Evolutionary conservation across 2,329 filamentous ascomycete genomes (phyloP).

Genomic region (Gyromitra esculenta): DNA sequence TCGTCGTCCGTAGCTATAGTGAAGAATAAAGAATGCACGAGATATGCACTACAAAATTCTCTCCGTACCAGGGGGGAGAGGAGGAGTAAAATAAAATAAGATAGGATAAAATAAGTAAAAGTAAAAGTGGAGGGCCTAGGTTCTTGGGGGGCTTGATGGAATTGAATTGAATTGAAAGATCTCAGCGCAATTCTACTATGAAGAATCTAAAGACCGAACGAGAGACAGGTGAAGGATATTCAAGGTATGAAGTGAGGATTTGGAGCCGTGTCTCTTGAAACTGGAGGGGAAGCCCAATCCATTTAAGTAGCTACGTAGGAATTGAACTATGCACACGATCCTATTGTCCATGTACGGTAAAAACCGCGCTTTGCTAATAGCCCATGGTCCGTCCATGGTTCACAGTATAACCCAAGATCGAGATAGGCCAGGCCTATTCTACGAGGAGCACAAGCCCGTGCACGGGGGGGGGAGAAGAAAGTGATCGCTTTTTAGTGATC

Average conservation of each 20-base stretch:
- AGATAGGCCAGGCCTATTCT: constrained; percentile 31
- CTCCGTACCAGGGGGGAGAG: neutral
- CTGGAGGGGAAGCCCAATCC: constrained; percentile 35
- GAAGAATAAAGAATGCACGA: neutral
- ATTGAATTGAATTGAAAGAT: neutral
- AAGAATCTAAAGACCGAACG: constrained; percentile 13
- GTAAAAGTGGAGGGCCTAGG: neutral
- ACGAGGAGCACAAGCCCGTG: constrained; percentile 38
- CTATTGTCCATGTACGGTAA: constrained; percentile 27
- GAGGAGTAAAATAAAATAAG: constrained; percentile 6
- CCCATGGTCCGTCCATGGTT: constrained; percentile 33
- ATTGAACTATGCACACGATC: constrained; percentile 30
- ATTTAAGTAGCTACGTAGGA: constrained; percentile 52
- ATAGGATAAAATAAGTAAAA: neutral
- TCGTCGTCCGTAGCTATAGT: neutral
- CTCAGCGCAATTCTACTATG: neutral
- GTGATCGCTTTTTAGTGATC: constrained; percentile 43
- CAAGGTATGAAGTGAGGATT: constrained; percentile 27
- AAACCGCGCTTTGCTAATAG: constrained; percentile 46
- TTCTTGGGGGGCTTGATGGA: neutral
- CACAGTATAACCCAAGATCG: constrained; percentile 37
- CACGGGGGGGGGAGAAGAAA: constrained; percentile 16
- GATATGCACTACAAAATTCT: constrained; percentile 13
- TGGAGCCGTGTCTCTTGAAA: constrained; percentile 7
- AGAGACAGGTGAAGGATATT: constrained; percentile 11